Evolutionary conservation across 1,139 yeast species (phyloP), one percentile per base, ranked within the genome.

Genomic region (Pneumocystis wakefieldiae): DNA sequence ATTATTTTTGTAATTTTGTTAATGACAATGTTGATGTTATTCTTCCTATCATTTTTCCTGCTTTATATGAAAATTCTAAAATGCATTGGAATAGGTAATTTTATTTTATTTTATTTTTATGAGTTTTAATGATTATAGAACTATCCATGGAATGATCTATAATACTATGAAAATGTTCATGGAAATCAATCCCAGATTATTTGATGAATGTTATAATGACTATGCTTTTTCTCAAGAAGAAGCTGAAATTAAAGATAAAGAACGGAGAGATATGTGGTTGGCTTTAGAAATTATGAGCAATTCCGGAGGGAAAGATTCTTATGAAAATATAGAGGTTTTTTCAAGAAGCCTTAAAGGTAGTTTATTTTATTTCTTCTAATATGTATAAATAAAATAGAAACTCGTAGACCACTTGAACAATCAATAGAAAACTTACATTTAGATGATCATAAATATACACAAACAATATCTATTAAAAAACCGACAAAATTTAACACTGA

Each of bases 11-110:
- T 69, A 86, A 91, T 57, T 77, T 92, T 68, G 90, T 94, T 61
- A 88, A 95, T 37, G 97, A 92, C 71, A 80, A 81, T 70, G 92
- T 95, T 14, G 96, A 90, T 70, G 92, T 88, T 57, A 91, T 92
- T 63, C 77, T 92, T 69, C 98, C 98, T 29, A 90, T 92, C 63
- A 83, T 92, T 59, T 94, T 89, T 76, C 88, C 96, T 0, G 83
- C 97, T 4, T 78, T 92, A 68, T 91, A 90, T 73, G 96, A 91
- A 73, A 80, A 90, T 67, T 72, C 78, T n/a, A 71, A 73, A 17
- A 71, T 74, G n/a, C 80, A 77, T 67, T 92, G 98, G 98, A 92
- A 92, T 73, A 82, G 95, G 57, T 60, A 36, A 28, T 15, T 60
- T 28, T n/a, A 38, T 7, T 29, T 28, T 28, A 19, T 28, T 42